Evolutionary conservation across 176 grass and related monocot species (phyloP).

Genomic region (Phragmites australis): DNA sequence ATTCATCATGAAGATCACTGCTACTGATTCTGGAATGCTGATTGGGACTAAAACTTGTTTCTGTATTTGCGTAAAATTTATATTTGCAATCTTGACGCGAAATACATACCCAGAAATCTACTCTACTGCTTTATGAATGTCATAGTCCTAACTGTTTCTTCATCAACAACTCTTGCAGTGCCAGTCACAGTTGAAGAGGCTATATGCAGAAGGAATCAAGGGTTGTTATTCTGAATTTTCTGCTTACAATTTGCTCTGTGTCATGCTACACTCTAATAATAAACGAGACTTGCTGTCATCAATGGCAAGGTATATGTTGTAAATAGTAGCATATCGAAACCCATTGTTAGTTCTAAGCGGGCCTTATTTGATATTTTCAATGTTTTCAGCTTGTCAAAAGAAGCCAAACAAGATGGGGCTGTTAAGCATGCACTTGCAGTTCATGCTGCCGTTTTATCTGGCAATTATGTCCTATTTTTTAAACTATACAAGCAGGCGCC

Average conservation of each 20-base stretch:
- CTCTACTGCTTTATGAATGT: constrained; percentile 17
- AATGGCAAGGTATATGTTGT: constrained; percentile 70
- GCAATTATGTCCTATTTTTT: constrained; percentile 92
- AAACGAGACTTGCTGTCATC: constrained; percentile 87
- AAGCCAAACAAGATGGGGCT: constrained; percentile 74
- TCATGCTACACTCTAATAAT: constrained; percentile 82
- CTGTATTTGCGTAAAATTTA: neutral
- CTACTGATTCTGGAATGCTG: constrained; percentile 23
- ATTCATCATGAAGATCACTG: neutral
- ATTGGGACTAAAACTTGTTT: constrained; percentile 20
- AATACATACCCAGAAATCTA: neutral
- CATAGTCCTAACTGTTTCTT: constrained; percentile 32
- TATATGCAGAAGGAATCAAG: constrained; percentile 80
- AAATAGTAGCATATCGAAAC: constrained; percentile 1
- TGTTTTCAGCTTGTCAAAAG: constrained; percentile 72
- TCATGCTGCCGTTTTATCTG: constrained; percentile 80
- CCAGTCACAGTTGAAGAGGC: constrained; percentile 89
- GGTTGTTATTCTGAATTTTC: constrained; percentile 84
- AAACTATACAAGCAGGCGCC: constrained; percentile 84
- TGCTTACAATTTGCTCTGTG: constrained; percentile 85
- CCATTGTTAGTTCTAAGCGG: constrained; percentile 4
- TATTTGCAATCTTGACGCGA: neutral
- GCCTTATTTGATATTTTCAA: constrained; percentile 29
- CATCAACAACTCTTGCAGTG: constrained; percentile 54
- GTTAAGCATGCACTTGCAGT: constrained; percentile 92